Percentiles rank a stretch among this genome's conserved stretches.
Evolutionary conservation across 495 filamentous ascomycete genomes (phyloP).

Genomic region (Hypoxylon rickii): DNA sequence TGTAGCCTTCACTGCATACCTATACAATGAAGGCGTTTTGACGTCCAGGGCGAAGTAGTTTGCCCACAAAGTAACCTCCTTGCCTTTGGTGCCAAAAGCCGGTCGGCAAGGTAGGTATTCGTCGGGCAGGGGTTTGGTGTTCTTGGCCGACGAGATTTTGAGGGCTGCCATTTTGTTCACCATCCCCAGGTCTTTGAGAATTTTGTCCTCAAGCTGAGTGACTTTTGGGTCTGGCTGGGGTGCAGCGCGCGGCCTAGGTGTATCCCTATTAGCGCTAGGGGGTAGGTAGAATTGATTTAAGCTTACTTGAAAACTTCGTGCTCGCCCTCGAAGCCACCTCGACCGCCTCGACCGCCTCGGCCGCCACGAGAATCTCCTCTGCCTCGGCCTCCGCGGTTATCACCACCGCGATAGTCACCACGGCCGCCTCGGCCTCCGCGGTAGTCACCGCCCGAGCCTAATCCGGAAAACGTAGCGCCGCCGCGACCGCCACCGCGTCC

Average conservation of each 20-base stretch:
- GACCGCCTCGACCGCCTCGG: constrained; percentile 17
- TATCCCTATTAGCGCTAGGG: constrained; percentile 5
- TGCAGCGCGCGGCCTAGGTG: constrained; percentile 4
- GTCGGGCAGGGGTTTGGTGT: constrained; percentile 1
- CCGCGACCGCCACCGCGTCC: constrained; percentile 31
- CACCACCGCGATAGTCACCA: constrained; percentile 18
- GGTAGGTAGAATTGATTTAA: background rate
- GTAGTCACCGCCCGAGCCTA: constrained; percentile 20
- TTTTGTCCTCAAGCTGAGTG: constrained; percentile 42
- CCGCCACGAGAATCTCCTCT: constrained; percentile 35
- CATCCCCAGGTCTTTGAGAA: constrained; percentile 31
- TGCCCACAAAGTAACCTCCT: constrained; percentile 58
- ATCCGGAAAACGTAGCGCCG: constrained; percentile 30
- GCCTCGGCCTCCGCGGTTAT: constrained; percentile 12
- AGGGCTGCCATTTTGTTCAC: constrained; percentile 36
- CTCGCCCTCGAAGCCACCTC: constrained; percentile 31
- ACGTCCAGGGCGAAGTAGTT: constrained; percentile 65
- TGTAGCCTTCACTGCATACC: constrained; percentile 42
- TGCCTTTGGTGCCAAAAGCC: constrained; percentile 62
- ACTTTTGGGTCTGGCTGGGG: constrained; percentile 38
- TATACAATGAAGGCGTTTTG: constrained; percentile 41
- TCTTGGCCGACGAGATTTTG: constrained; percentile 26
- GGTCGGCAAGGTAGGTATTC: constrained; percentile 54
- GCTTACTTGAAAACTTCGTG: constrained; percentile 40
- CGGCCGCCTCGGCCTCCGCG: constrained; percentile 16